A percentile compares a stretch with the other conserved stretches of the same genome.
Conservation (phyloP, 768 basidiomycete species). For the Termitomyces sp. region DNA sequence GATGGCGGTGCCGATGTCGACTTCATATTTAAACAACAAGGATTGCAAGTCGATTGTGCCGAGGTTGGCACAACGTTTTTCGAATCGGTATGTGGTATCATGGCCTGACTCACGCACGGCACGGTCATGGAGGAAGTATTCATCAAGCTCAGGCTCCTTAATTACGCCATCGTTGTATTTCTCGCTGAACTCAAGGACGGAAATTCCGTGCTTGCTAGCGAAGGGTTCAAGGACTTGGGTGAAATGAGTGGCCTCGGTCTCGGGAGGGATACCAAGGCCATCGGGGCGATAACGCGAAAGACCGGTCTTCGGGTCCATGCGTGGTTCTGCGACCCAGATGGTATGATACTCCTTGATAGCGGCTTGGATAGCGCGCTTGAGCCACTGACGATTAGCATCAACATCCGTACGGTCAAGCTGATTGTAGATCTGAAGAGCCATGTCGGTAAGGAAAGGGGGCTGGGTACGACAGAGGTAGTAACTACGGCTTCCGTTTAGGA, state of each 20-base stretch:
- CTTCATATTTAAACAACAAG: constrained; percentile 96
- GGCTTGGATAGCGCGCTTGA: constrained; percentile 93
- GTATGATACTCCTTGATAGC: constrained; percentile 99
- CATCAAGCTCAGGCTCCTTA: constrained; percentile 85
- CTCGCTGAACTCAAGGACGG: constrained; percentile 94
- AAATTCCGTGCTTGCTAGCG: constrained; percentile 87
- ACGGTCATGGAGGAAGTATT: constrained; percentile 96
- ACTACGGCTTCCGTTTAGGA: constrained; percentile 92
- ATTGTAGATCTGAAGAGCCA: constrained; percentile 97
- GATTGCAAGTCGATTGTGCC: constrained; percentile 96
- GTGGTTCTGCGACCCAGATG: constrained; percentile 92
- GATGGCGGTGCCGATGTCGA: constrained; percentile 98
- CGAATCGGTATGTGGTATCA: constrained; percentile 95
- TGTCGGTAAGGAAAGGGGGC: constrained; percentile 97
- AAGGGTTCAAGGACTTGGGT: constrained; percentile 96
- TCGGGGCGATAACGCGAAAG: constrained; percentile 92
- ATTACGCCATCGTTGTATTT: constrained; percentile 85
- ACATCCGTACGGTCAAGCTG: constrained; percentile 85
- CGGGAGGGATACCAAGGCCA: constrained; percentile 93
- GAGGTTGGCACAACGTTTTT: constrained; percentile 95
- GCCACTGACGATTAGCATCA: constrained; percentile 80
- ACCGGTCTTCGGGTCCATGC: constrained; percentile 91
- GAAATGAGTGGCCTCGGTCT: constrained; percentile 98
- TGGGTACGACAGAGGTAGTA: constrained; percentile 95
- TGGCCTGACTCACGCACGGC: constrained; percentile 95